Base-by-base conservation (phyloP, 768 basidiomycete genomes). In the Inosperma sp. region DNA sequence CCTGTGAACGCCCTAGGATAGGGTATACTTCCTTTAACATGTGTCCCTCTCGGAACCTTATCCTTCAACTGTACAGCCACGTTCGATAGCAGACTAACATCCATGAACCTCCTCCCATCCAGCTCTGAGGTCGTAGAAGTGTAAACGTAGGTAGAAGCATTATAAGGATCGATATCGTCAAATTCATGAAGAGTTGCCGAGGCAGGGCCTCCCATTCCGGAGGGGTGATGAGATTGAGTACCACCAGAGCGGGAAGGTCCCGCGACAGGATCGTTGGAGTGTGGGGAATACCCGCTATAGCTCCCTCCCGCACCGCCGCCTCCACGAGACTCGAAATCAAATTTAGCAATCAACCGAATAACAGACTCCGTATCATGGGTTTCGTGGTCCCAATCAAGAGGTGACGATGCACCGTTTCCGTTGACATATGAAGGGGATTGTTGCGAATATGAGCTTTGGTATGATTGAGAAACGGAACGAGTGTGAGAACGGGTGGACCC, bases 21-120 rank as follows among this genome's bases (percentile, higher is more conserved):
- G 1, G 90, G 88, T 23, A 97, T 88, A 49, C 91, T 89, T n/a
- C 91, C 91, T 70, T 96, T 96, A 41, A 93, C 88, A 58, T 96
- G 94, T 4, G 82, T 84, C 4, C 86, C 86, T 43, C 91, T 78
- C 5, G 88, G 88, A 1, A 98, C 92, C 59, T 87, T 86, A 68
- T 96, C 93, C 37, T 86, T 80, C 47, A 98, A 67, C 59, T 88
- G 84, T 2, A 95, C 86, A 4, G 93, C 93, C 33, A 96, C 78
- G 66, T 98, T 88, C 19, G 84, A 88, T 40, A 98, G 75, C 37
- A 96, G 71, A 8, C 88, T 81, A 37, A 90, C 86, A 63, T 94
- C 91, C 66, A 97, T 83, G 62, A 92, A 96, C n/a, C 84, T 78
- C 56, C 77, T 77, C 45, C 81, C 82, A 49, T 86, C 81, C 12